Evolutionary conservation across 495 filamentous ascomycete species (phyloP).

Genomic region (Neurospora discreta): DNA sequence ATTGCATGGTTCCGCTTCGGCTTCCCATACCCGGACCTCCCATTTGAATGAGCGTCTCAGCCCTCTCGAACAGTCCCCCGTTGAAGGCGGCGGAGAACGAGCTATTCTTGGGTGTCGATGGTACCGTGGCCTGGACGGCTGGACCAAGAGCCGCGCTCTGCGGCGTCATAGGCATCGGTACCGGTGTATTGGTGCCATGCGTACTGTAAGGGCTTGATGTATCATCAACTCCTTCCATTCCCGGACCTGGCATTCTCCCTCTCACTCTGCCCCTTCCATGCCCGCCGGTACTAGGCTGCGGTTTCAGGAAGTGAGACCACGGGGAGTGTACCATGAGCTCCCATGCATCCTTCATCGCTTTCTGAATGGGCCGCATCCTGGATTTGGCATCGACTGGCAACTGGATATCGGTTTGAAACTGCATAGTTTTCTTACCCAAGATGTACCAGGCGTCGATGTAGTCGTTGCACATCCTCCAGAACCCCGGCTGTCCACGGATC

Average conservation of each 20-base stretch:
- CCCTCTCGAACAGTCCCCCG: constrained; percentile 63
- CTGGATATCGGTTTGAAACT: constrained; percentile 46
- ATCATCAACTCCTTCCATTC: constrained; percentile 6
- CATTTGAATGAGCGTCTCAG: constrained; percentile 58
- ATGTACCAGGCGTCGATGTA: constrained; percentile 70
- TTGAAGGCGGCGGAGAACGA: constrained; percentile 53
- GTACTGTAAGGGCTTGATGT: constrained; percentile 22
- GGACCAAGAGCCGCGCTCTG: constrained; percentile 79
- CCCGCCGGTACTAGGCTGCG: neutral
- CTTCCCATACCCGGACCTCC: constrained; percentile 29
- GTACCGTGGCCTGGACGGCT: constrained; percentile 80
- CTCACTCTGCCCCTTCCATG: neutral
- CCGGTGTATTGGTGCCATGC: constrained; percentile 17
- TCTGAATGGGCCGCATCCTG: constrained; percentile 65
- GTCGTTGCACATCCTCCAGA: constrained; percentile 70
- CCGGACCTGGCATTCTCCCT: neutral
- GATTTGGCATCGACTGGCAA: constrained; percentile 57
- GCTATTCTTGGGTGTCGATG: constrained; percentile 62
- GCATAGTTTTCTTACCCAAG: constrained; percentile 58
- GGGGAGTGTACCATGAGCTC: constrained; percentile 65
- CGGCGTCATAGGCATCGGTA: constrained; percentile 48
- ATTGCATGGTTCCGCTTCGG: constrained; percentile 35
- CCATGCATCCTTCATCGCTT: constrained; percentile 61
- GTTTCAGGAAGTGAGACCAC: constrained; percentile 48
- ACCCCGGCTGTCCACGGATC: constrained; percentile 61